These are phyloP conservation scores for Nepenthes gracilis DNA, from an alignment of 148 eudicot genomes.

Conservation along the genomic window DNA sequence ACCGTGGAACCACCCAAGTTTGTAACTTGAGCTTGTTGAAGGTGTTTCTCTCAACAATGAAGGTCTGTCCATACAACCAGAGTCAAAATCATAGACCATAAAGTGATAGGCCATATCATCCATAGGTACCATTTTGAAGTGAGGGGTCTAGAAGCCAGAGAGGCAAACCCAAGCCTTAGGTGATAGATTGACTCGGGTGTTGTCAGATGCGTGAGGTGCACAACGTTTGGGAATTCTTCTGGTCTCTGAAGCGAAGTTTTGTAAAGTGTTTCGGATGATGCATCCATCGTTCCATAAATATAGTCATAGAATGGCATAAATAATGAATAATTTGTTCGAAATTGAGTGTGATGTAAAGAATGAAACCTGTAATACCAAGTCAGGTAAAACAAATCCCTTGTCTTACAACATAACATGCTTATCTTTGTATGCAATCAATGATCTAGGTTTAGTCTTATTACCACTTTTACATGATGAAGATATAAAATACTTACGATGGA, in stretches of 20 bases:
- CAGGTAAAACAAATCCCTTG: neutral
- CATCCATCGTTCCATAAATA: conserved; percentile 34
- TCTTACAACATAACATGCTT: neutral
- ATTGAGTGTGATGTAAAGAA: conserved; percentile 34
- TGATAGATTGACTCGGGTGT: conserved; percentile 30
- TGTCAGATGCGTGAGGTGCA: conserved; percentile 37
- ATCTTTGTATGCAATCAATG: too few species aligned
- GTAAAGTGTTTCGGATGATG: conserved; percentile 16
- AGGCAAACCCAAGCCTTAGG: conserved; percentile 25
- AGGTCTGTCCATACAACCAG: conserved; percentile 16
- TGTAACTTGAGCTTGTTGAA: conserved; percentile 34
- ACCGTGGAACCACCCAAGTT: conserved; percentile 41
- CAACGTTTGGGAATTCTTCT: conserved; percentile 19
- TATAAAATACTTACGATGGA: conserved; percentile 9
- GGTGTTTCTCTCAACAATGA: conserved; percentile 26
- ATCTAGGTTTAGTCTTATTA: too few species aligned
- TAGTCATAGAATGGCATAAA: conserved; percentile 46
- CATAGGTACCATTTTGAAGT: conserved; percentile 14
- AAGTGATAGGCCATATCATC: conserved; percentile 27
- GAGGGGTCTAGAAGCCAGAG: conserved; percentile 30
- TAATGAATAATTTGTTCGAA: conserved; percentile 32
- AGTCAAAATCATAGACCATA: conserved; percentile 21
- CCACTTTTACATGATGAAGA: neutral
- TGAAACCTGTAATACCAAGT: conserved; percentile 4
- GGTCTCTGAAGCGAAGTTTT: conserved; percentile 13